Conservation (phyloP, 768 basidiomycete species). For the Tulasnella sp. region DNA sequence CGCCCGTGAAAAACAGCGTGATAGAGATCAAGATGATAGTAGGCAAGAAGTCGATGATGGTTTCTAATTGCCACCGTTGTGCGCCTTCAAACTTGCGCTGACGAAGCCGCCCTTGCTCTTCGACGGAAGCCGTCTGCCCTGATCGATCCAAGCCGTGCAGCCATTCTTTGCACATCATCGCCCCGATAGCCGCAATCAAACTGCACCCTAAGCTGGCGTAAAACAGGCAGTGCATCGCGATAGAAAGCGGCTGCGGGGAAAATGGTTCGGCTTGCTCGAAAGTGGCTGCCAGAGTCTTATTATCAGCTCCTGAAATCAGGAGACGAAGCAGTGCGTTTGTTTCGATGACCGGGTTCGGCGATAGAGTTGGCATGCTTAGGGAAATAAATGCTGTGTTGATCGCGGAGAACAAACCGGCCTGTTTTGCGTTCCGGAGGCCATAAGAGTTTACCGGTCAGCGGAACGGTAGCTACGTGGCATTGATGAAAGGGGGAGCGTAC, state of each 20-base stretch:
- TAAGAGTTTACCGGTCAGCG: too few species aligned
- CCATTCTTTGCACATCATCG: conserved; percentile 13
- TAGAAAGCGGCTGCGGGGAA: not conserved
- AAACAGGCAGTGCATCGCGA: not conserved
- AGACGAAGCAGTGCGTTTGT: not conserved
- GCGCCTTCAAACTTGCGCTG: conserved; percentile 2
- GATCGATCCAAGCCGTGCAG: not conserved
- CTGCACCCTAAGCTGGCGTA: conserved; percentile 17
- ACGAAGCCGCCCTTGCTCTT: not conserved
- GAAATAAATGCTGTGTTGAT: conserved; percentile 6
- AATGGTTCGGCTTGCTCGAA: not conserved
- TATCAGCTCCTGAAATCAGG: not conserved
- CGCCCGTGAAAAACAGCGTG: not conserved
- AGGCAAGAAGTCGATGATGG: not conserved
- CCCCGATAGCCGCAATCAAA: not conserved
- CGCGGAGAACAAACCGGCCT: conserved; percentile 8
- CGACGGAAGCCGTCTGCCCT: not conserved
- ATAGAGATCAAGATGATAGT: not conserved
- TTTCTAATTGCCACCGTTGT: not conserved
- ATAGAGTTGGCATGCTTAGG: not conserved
- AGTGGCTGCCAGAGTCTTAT: not conserved
- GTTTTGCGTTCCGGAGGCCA: not conserved
- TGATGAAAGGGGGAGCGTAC: not conserved
- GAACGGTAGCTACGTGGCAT: too few species aligned
- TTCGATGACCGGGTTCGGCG: not conserved